Base-by-base conservation (phyloP, 2,329 filamentous ascomycete genomes). In the Ophiostoma sp. region DNA sequence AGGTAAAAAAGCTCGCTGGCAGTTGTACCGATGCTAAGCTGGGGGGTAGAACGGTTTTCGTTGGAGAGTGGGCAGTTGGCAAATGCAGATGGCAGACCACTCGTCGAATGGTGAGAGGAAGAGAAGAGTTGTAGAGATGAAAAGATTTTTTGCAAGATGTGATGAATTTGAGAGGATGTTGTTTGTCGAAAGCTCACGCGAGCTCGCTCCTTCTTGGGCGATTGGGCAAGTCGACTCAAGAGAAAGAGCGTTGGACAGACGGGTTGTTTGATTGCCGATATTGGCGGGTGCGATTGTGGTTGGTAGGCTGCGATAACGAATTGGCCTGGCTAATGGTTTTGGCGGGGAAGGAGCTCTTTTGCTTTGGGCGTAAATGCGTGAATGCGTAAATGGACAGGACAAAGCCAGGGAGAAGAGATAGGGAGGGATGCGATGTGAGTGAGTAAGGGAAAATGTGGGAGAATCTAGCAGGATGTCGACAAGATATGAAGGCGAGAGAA, bases 1-100 rank as follows among this genome's bases (percentile, higher is more conserved):
- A 50, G 33, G 25, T 12, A 12, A 28, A 55, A 55, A 55, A 71
- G 25, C 69, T 70, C 69, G 69, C 36, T 48, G 36, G n/a, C 55
- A 48, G 55, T 48, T 71, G 55, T 61, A 42, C 69, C 69, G 69
- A 71, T 61, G 55, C 55, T 71, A 68, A 50, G 50, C 50, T 50
- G 63, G 25, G 33, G 39, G 19, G 31, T 28, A 12, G 25, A 17
- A 17, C 25, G 57, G 57, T 9, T 4, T 55, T 55, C 9, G 57
- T 8, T 33, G 57, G 28, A 61, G 17, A 33, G 28, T 50, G 45
- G 70, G 22, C 22, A 39, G 22, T 57, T 12, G 33, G 25, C 48
- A 31, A 36, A 52, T 36, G 22, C 9, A 48, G 17, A 28, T 22
- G 25, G 52, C 15, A 69, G 42, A 25, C 19, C 19, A 63, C 52